Evolutionary conservation across 768 basidiomycete genomes (phyloP), one percentile per base, ranked within the genome.

Genomic region (Pisolithus orientalis): DNA sequence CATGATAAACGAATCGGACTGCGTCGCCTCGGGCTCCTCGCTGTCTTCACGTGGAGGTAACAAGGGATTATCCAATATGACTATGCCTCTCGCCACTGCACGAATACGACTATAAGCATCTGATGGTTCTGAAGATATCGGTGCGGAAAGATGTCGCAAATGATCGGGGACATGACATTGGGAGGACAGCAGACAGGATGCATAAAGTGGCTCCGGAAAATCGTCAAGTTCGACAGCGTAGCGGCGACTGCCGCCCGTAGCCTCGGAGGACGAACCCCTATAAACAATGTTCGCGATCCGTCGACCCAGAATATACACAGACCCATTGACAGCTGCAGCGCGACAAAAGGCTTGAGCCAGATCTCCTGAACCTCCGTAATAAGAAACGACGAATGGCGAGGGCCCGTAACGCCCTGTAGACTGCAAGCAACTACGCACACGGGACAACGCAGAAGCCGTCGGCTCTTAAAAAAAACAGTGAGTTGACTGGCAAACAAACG

Each of bases 281-380:
- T 65, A 57, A 13, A 55, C 29, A 3, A 87, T 63, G 2, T 67
- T 63, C 24, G 43, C 52, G 21, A 67, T 52, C 32, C 51, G 57
- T 44, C 80, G 75, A 25, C 84, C 84, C 4, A 91, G 76, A 53
- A 91, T 83, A 62, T 90, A 91, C 10, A 84, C 81, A 0, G 73
- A 80, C 16, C 88, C 86, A 45, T 73, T 75, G 31, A 98, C 94
- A 2, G 95, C 95, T 13, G 91, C 77, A 21, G 87, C 81, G 14
- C 94, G 90, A 63, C 82, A 85, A 61, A 89, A 98, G 2, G 94
- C 94, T 68, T 97, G 95, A 0, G 88, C 80, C 10, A 97, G 83
- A 62, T 97, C 95, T 5, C 95, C 95, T 0, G 86, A 76, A 17
- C 93, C 90, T 16, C 95, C 95, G 64, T 96, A 97, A 59, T 96